A percentile compares a stretch with the other conserved stretches of the same genome.
These are phyloP conservation scores for Paramecium pentaurelia DNA, from an alignment of 73 alveolate species.

Conservation along the genomic window DNA sequence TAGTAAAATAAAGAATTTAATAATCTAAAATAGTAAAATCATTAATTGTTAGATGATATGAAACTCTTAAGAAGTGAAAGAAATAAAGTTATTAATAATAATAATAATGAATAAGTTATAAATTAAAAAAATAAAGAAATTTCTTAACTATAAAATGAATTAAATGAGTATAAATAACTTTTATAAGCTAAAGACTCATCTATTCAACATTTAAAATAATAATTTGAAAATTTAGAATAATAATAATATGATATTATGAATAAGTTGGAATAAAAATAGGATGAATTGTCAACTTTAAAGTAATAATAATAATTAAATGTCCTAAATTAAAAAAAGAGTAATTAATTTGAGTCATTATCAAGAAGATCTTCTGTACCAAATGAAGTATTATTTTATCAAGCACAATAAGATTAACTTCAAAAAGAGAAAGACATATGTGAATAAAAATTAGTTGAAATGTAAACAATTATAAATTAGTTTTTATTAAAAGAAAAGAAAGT, in stretches of 20 bases:
- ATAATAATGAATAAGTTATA: not conserved
- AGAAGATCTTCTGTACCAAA: not conserved
- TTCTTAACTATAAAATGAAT: not conserved
- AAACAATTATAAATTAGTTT: not conserved
- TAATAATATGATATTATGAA: not conserved
- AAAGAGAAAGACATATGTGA: conserved; percentile 34
- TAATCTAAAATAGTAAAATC: not conserved
- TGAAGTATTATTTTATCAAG: conserved; percentile 7
- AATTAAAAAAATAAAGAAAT: conserved; percentile 31
- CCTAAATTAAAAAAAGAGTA: not conserved
- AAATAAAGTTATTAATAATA: not conserved
- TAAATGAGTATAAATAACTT: not conserved
- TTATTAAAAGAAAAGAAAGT: not conserved
- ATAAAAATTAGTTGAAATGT: conserved; percentile 20
- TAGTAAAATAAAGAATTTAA: not conserved
- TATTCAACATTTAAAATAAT: not conserved
- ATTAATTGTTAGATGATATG: not conserved
- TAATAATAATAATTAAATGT: not conserved
- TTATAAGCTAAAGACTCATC: not conserved
- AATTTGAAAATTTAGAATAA: not conserved
- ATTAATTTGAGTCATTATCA: not conserved
- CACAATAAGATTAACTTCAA: not conserved
- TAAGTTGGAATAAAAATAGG: not conserved
- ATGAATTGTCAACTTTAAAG: not conserved
- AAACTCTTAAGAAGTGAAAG: not conserved